Conservation (phyloP, 2,329 filamentous ascomycete species). For the Ceratocystis ficicola region DNA sequence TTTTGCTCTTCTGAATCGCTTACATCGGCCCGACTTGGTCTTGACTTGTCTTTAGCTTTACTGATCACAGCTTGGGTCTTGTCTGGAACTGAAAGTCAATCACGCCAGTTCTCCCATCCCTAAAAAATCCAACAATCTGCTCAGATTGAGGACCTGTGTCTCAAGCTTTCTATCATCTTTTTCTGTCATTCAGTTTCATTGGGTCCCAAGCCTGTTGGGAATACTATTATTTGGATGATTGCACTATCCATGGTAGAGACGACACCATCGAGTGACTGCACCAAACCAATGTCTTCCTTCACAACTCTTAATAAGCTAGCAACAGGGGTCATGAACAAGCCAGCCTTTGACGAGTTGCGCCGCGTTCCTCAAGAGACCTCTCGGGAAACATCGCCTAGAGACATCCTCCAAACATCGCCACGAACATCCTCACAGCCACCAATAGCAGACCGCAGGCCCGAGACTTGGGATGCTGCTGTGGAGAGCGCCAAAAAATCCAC, state of each 20-base stretch:
- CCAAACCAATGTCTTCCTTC: slow-evolving; percentile 37
- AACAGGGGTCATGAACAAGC: slow-evolving; percentile 28
- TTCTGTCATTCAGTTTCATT: no score
- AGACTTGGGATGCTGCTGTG: slow-evolving; percentile 19
- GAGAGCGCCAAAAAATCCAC: slow-evolving; percentile 18
- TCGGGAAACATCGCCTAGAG: slow-evolving; percentile 13
- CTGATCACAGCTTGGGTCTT: background rate
- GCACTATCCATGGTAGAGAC: background rate
- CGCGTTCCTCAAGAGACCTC: slow-evolving; percentile 14
- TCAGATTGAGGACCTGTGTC: background rate
- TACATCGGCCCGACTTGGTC: slow-evolving; percentile 14
- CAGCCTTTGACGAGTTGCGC: slow-evolving; percentile 18
- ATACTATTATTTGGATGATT: slow-evolving; percentile 1
- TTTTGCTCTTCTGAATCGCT: slow-evolving; percentile 11
- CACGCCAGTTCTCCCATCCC: background rate
- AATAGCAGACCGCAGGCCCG: slow-evolving; percentile 14
- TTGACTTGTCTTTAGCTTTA: slow-evolving; percentile 5
- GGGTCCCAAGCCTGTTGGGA: background rate
- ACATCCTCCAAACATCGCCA: slow-evolving; percentile 12
- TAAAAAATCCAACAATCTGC: background rate
- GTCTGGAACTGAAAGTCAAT: background rate
- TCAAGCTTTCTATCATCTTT: background rate
- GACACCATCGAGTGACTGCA: background rate
- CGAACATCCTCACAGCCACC: slow-evolving; percentile 14
- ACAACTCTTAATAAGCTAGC: slow-evolving; percentile 38